These are phyloP conservation scores for Neocatenulostroma microsporum DNA, from an alignment of 2,329 filamentous ascomycete genomes.

Conservation along the genomic window DNA sequence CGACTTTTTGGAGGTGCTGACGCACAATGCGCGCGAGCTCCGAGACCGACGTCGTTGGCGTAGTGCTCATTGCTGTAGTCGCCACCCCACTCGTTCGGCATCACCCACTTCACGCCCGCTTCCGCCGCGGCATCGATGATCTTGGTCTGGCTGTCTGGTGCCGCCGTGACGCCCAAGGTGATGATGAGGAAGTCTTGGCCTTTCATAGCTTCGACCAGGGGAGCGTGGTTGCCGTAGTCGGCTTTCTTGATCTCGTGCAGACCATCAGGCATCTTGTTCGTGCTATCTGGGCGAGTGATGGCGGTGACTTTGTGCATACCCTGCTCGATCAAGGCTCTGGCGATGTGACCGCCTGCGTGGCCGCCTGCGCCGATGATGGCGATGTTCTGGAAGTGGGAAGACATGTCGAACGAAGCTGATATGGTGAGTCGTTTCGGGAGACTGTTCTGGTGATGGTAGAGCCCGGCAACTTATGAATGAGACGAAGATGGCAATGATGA, in stretches of 20 bases:
- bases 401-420: no score
- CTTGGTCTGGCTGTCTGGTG: conserved; percentile 17
- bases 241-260: conserved; percentile 17
- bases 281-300: conserved; percentile 34
- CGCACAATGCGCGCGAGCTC: conserved; percentile 2
- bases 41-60: conserved; percentile 12
- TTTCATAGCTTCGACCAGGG: conserved; percentile 21
- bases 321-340: conserved; percentile 24
- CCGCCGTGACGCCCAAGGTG: conserved; percentile 22
- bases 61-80: conserved; percentile 9
- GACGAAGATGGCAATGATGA: no score
- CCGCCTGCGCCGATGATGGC: conserved; percentile 34
- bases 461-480: no score
- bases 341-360: conserved; percentile 26
- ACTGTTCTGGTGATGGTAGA: no score
- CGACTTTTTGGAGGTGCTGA: no score
- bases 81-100: conserved; percentile 14
- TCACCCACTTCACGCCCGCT: conserved; percentile 26
- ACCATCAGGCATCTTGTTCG: conserved; percentile 28
- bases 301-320: conserved; percentile 32
- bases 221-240: conserved; percentile 20
- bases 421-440: no score
- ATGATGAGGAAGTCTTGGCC: conserved; percentile 30
- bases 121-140: conserved; percentile 24
- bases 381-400: conserved; percentile 25